Evolutionary conservation across 768 basidiomycete genomes (phyloP).

Genomic region (Pholiota conissans): DNA sequence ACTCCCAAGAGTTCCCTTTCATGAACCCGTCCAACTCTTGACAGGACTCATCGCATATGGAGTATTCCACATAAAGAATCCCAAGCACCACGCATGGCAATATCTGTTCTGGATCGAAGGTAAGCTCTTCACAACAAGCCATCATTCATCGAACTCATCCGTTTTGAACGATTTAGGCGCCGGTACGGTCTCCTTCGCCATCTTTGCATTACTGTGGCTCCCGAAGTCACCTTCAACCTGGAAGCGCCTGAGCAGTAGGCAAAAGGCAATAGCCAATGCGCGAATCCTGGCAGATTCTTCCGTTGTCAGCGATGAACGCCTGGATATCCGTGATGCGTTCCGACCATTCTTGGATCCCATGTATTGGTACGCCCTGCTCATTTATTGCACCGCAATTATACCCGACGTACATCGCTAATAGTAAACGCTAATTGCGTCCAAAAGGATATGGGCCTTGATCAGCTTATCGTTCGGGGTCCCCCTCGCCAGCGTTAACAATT

Average conservation of each 20-base stretch:
- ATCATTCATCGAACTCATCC: background rate
- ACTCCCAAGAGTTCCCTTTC: background rate
- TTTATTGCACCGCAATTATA: too few relatives aligned
- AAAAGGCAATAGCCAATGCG: conserved; percentile 40
- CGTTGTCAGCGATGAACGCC: conserved; percentile 38
- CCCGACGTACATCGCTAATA: background rate
- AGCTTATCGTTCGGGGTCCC: conserved; percentile 48
- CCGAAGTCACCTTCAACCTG: conserved; percentile 43
- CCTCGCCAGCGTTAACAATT: conserved; percentile 52
- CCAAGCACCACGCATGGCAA: conserved; percentile 48
- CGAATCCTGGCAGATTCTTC: conserved; percentile 50
- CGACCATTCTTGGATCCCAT: conserved; percentile 42
- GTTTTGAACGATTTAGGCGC: conserved; percentile 28
- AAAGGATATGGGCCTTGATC: conserved; percentile 47
- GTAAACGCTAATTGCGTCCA: too few relatives aligned
- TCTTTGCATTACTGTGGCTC: conserved; percentile 48
- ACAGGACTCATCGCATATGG: conserved; percentile 49
- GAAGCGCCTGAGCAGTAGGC: conserved; percentile 33
- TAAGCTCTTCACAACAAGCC: conserved; percentile 6
- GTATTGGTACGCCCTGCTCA: conserved; percentile 34
- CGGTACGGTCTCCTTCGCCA: conserved; percentile 40
- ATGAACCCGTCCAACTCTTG: background rate
- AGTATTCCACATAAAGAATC: conserved; percentile 46
- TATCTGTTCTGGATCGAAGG: conserved; percentile 57
- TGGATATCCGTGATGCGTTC: conserved; percentile 44